Percentiles rank a stretch among this genome's conserved stretches.
phyloP scores from a whole-genome alignment of 163 green algal species.

The Prototheca wickerhamii region DNA sequence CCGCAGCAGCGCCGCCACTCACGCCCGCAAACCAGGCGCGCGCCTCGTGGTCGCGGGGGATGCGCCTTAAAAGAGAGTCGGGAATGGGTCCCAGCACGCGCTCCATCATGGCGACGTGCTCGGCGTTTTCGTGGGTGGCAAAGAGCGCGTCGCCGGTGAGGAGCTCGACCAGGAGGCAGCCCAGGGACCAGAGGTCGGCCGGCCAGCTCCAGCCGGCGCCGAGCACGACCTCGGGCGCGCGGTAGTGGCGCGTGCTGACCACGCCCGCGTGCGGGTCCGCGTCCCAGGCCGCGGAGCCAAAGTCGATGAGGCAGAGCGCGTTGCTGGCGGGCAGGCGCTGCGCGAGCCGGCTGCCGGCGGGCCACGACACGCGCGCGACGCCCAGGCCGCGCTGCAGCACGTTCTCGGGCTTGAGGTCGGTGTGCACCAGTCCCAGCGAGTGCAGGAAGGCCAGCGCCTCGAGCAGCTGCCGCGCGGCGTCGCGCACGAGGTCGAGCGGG shows the following conservation, averaged over 20 bases:
- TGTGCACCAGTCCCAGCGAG: constrained; percentile 84
- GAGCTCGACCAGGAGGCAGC: constrained; percentile 96
- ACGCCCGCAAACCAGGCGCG: not conserved
- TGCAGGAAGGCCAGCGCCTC: constrained; percentile 81
- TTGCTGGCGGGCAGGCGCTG: constrained; percentile 34
- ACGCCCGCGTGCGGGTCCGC: constrained; percentile 79
- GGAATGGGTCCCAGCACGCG: constrained; percentile 54
- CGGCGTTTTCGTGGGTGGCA: constrained; percentile 68
- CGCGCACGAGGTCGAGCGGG: constrained; percentile 54
- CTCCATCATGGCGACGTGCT: constrained; percentile 78
- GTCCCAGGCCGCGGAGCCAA: constrained; percentile 93
- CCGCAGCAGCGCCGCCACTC: not conserved
- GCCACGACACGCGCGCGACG: not conserved
- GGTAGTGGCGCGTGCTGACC: constrained; percentile 60
- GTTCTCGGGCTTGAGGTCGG: constrained; percentile 97
- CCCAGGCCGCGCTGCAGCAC: constrained; percentile 67
- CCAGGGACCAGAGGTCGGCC: constrained; percentile 91
- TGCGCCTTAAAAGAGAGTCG: not conserved
- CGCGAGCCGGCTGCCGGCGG: not conserved
- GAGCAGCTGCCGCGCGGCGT: constrained; percentile 79
- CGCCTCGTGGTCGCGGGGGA: not conserved
- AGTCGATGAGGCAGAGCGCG: constrained; percentile 87
- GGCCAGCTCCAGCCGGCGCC: constrained; percentile 88
- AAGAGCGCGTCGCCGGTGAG: constrained; percentile 81
- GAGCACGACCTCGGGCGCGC: constrained; percentile 92